A percentile compares a stretch with the other conserved stretches of the same genome.
These are phyloP conservation scores for Thalassia testudinum DNA, from an alignment of 116 monocot species.

Conservation along the genomic window DNA sequence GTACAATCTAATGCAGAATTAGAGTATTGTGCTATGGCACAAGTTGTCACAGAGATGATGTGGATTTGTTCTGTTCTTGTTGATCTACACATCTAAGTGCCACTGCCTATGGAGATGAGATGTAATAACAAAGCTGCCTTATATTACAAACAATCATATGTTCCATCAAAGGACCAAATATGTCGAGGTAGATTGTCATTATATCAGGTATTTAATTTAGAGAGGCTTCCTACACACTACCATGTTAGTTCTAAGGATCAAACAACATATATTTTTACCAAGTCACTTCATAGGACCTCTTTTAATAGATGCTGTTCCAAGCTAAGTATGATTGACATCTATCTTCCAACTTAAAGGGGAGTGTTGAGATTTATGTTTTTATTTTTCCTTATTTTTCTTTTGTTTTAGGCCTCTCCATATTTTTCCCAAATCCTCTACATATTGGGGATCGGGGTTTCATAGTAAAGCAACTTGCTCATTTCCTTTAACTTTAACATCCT, in stretches of 20 bases:
- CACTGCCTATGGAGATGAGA: neutral
- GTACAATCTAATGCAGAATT: neutral
- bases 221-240: no score
- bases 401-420: no score
- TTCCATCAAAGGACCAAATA: constrained; percentile 2
- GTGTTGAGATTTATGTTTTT: neutral
- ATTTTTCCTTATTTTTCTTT: no score
- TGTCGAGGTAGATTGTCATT: constrained; percentile 2
- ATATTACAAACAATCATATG: constrained; percentile 1
- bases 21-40: neutral
- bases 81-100: neutral
- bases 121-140: neutral
- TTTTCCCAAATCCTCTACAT: no score
- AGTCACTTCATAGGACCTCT: neutral
- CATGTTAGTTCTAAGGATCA: neutral
- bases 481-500: no score
- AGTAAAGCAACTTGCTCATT: no score
- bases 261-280: neutral
- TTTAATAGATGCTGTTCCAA: neutral
- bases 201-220: no score
- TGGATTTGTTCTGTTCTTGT: neutral
- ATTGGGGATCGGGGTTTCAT: no score
- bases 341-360: constrained; percentile 1
- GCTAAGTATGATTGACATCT: neutral
- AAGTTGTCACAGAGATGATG: no score